These are phyloP conservation scores for Nakazawaea ishiwadae DNA, from an alignment of 805 yeast species.

Conservation along the genomic window DNA sequence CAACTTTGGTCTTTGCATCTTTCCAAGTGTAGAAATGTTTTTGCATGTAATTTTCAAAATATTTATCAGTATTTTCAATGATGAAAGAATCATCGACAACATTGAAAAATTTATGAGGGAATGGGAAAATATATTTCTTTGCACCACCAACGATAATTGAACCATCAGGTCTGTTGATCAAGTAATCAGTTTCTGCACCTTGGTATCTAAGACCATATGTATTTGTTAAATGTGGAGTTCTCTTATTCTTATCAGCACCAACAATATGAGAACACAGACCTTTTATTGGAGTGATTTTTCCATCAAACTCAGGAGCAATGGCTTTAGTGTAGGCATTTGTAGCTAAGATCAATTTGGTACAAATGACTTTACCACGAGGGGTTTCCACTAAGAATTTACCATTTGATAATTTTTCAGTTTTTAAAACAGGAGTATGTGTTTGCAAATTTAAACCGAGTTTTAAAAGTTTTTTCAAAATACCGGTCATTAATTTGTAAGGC, in stretches of 20 bases:
- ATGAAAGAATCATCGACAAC: slow-evolving; percentile 30
- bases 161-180: slow-evolving; percentile 32
- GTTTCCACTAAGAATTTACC: slow-evolving; percentile 30
- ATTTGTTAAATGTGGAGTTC: slow-evolving; percentile 26
- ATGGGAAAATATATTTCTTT: slow-evolving; percentile 20
- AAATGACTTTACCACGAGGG: slow-evolving; percentile 24
- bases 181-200: slow-evolving; percentile 26
- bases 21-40: slow-evolving; percentile 29
- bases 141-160: slow-evolving; percentile 28
- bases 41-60: slow-evolving; percentile 27
- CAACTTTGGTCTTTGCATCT: slow-evolving; percentile 19
- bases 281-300: slow-evolving; percentile 25
- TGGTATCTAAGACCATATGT: slow-evolving; percentile 24
- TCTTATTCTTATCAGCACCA: slow-evolving; percentile 19
- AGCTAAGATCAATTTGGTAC: slow-evolving; percentile 28
- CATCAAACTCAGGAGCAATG: slow-evolving; percentile 19
- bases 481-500: slow-evolving; percentile 36
- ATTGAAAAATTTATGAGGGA: slow-evolving; percentile 23
- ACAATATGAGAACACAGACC: slow-evolving; percentile 25
- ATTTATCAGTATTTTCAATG: slow-evolving; percentile 19
- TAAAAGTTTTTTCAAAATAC: slow-evolving; percentile 27
- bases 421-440: slow-evolving; percentile 34
- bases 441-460: slow-evolving; percentile 34
- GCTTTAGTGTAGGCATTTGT: slow-evolving; percentile 26
- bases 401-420: slow-evolving; percentile 19